Conservation (phyloP, 2,329 filamentous ascomycete species). For the Hypoxylon sp. region DNA sequence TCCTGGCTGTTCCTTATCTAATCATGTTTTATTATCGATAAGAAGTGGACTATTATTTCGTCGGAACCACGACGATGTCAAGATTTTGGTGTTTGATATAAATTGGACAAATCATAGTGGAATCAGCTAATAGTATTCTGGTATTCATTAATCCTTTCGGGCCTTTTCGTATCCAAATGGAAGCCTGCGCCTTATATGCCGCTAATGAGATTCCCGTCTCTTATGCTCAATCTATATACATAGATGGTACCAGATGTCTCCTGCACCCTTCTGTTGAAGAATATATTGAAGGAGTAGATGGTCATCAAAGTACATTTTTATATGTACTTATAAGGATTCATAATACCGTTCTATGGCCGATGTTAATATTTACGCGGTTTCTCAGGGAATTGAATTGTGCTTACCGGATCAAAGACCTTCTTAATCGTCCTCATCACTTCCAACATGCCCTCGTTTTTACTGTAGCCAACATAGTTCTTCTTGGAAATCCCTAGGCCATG, state of each 20-base stretch:
- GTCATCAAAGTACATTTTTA: conserved; percentile 44
- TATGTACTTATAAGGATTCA: conserved; percentile 99
- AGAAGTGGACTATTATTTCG: no score
- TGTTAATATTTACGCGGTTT: conserved; percentile 33
- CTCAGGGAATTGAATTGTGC: conserved; percentile 49
- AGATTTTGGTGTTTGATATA: no score
- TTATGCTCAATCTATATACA: background rate
- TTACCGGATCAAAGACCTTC: conserved; percentile 90
- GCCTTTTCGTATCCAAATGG: no score
- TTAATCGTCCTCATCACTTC: conserved; percentile 96
- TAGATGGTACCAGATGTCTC: background rate
- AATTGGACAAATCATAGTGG: no score
- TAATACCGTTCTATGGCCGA: conserved; percentile 85
- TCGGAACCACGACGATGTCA: no score
- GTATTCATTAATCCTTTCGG: no score
- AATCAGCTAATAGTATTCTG: no score
- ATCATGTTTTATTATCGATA: conserved; percentile 15
- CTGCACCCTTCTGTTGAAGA: background rate
- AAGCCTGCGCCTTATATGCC: no score
- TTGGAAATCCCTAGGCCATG: conserved; percentile 94
- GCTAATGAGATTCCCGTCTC: no score
- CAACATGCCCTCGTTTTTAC: conserved; percentile 86
- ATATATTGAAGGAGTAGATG: background rate
- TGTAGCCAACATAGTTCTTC: conserved; percentile 95
- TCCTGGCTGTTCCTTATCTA: background rate